phyloP scores from a whole-genome alignment of 257 asterid species.

The Ocimum tenuiflorum region DNA sequence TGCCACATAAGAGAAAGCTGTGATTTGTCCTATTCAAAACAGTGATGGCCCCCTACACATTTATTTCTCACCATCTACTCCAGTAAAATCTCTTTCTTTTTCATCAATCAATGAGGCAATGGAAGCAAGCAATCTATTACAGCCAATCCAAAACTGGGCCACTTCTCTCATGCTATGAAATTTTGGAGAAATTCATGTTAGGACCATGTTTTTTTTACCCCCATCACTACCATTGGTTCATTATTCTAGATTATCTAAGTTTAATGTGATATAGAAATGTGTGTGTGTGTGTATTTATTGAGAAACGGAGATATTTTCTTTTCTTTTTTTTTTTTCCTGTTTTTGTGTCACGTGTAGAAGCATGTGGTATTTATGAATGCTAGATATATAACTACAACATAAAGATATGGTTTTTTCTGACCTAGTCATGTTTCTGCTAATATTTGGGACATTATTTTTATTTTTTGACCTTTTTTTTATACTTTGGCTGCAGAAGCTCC shows the following conservation, averaged over 20 bases:
- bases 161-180: neutral
- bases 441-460: neutral
- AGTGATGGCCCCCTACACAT: constrained; percentile 23
- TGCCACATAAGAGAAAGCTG: constrained; percentile 23
- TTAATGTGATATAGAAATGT: neutral
- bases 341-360: constrained; percentile 27
- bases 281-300: constrained; percentile 1
- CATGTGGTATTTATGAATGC: constrained; percentile 27
- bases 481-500: constrained; percentile 13
- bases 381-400: too few species aligned
- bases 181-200: neutral
- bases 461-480: neutral
- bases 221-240: neutral
- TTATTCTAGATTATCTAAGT: neutral
- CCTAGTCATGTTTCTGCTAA: constrained; percentile 19
- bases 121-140: neutral
- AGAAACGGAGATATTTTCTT: too few species aligned
- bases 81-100: neutral
- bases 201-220: neutral
- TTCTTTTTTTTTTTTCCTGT: too few species aligned
- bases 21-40: constrained; percentile 22
- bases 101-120: constrained; percentile 2
- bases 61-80: constrained; percentile 15
- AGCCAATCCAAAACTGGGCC: constrained; percentile 14
- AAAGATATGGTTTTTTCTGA: constrained; percentile 22